These are phyloP conservation scores for Xylaria polymorpha DNA, from an alignment of 2,329 filamentous ascomycete species.

Conservation along the genomic window DNA sequence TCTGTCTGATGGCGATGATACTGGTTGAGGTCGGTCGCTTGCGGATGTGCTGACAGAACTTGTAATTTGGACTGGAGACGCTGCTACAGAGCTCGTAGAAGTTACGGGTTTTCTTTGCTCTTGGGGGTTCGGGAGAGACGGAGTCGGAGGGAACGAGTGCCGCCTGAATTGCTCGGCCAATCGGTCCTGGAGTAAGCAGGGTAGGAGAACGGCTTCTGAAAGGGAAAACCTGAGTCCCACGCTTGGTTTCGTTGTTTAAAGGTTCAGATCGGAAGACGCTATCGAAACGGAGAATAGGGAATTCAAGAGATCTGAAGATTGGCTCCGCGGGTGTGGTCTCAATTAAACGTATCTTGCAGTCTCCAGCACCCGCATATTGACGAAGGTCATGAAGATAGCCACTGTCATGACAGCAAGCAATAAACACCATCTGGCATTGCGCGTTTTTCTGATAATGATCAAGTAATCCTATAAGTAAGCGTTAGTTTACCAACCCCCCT, in stretches of 20 bases:
- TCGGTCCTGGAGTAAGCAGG: slow-evolving; percentile 40
- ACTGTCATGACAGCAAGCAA: slow-evolving; percentile 53
- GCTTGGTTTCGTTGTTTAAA: slow-evolving; percentile 50
- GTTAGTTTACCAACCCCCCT: slow-evolving; percentile 26
- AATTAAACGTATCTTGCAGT: slow-evolving; percentile 47
- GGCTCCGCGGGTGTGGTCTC: slow-evolving; percentile 52
- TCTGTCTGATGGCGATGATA: slow-evolving; percentile 24
- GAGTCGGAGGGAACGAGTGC: slow-evolving; percentile 32
- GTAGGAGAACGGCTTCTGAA: slow-evolving; percentile 42
- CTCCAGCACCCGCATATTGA: slow-evolving; percentile 46
- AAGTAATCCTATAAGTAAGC: slow-evolving; percentile 47
- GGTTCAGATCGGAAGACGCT: slow-evolving; percentile 49
- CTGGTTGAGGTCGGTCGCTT: slow-evolving; percentile 24
- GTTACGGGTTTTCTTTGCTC: slow-evolving; percentile 26
- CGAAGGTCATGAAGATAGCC: slow-evolving; percentile 53
- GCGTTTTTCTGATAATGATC: slow-evolving; percentile 51
- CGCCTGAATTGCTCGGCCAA: slow-evolving; percentile 43
- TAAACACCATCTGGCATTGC: slow-evolving; percentile 51
- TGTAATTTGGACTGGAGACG: slow-evolving; percentile 30
- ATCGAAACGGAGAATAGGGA: slow-evolving; percentile 50
- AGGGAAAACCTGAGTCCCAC: slow-evolving; percentile 35
- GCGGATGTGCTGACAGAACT: slow-evolving; percentile 23
- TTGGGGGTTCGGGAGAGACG: slow-evolving; percentile 34
- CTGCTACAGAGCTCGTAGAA: slow-evolving; percentile 26
- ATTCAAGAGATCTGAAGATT: slow-evolving; percentile 48